phyloP scores from a whole-genome alignment of 225 moss, liverwort and hornwort genomes.

The Sphagnum contortum region DNA sequence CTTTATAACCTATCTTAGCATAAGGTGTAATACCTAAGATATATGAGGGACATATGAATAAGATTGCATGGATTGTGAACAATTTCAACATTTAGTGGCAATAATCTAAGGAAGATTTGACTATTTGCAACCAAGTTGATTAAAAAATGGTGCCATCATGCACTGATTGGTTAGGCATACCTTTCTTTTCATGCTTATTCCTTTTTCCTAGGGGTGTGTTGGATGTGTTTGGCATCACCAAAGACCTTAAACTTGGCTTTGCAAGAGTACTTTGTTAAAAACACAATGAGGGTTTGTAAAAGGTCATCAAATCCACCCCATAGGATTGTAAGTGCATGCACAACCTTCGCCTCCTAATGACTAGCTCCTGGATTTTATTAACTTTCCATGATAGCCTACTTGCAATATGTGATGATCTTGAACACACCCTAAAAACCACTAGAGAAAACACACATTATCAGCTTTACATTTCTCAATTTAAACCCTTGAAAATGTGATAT shows the following conservation, averaged over 20 bases:
- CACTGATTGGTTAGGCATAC: too few species aligned
- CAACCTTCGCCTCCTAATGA: slow-evolving; percentile 19
- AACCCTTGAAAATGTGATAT: too few species aligned
- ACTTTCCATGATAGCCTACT: slow-evolving; percentile 20
- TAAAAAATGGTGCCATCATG: too few species aligned
- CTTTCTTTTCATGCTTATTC: slow-evolving; percentile 12
- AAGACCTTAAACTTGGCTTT: slow-evolving; percentile 3
- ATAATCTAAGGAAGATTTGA: too few species aligned
- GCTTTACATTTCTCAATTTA: neutral
- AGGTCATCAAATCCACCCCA: slow-evolving; percentile 41
- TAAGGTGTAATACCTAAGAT: too few species aligned
- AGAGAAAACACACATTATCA: neutral
- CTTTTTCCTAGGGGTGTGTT: slow-evolving; percentile 3
- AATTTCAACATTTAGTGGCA: too few species aligned
- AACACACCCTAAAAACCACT: slow-evolving; percentile 11
- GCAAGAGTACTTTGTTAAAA: slow-evolving; percentile 2
- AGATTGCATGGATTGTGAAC: too few species aligned
- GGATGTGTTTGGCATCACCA: neutral
- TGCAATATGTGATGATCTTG: slow-evolving; percentile 29
- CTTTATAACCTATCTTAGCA: too few species aligned
- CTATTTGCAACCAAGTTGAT: slow-evolving; percentile 44
- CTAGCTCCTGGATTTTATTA: slow-evolving; percentile 15
- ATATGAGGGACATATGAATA: too few species aligned
- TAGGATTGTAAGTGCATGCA: slow-evolving; percentile 25
- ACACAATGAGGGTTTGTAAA: slow-evolving; percentile 15